Evolutionary conservation across 2,329 filamentous ascomycete species (phyloP).

Genomic region (Neofusicoccum kwambonambiense): DNA sequence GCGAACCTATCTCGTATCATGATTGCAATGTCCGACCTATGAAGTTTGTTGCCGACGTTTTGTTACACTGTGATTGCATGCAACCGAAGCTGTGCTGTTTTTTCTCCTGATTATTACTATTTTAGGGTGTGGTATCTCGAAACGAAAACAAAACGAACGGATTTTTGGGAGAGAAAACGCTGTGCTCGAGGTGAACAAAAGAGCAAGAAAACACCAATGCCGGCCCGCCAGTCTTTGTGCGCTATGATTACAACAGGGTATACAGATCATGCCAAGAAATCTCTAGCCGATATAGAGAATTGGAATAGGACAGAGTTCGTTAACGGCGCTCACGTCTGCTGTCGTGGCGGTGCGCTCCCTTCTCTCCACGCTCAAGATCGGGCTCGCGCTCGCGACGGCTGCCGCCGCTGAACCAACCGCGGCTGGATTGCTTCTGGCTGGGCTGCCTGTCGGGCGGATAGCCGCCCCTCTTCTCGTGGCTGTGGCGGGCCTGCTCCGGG

Average conservation of each 20-base stretch:
- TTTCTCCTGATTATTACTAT: not conserved
- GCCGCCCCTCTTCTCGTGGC: conserved; percentile 14
- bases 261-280: conserved; percentile 6
- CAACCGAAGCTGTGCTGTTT: not conserved
- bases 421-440: conserved; percentile 1
- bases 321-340: not conserved
- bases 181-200: not conserved
- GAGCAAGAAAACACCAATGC: not conserved
- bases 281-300: not conserved
- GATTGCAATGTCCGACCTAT: not conserved
- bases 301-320: not conserved
- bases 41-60: not conserved
- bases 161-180: not conserved
- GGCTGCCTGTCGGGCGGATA: not conserved
- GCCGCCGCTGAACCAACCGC: conserved; percentile 16
- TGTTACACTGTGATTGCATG: not conserved
- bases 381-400: conserved; percentile 14
- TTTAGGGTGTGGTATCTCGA: conserved; percentile 2
- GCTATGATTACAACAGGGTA: conserved; percentile 10
- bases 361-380: conserved; percentile 16
- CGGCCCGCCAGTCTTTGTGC: conserved; percentile 7
- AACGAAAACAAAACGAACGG: not conserved
- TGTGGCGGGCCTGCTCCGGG: conserved; percentile 4
- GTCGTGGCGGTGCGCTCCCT: not conserved
- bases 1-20: no score